Evolutionary conservation across 345 rosid genomes (phyloP), one percentile per base, ranked within the genome.

Genomic region (Citrus australasica): DNA sequence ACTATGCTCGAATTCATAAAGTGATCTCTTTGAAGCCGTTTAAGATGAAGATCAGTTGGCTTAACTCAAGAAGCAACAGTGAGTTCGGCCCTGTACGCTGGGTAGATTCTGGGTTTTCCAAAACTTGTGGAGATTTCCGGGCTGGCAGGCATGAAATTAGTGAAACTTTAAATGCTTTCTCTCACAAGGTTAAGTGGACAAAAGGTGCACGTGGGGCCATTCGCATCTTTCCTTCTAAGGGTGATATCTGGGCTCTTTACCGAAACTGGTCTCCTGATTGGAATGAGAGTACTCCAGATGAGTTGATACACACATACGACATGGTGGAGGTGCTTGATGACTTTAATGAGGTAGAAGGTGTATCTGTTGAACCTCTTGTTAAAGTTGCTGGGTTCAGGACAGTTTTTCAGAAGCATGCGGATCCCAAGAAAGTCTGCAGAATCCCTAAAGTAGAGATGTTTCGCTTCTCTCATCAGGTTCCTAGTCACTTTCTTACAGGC

Each of bases 391-490:
- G 97, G 37, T 94, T 92, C 79, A 90, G 82, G 82, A 76, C 90
- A 9, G 92, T 96, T 71, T 96, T 92, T 74, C 85, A 24, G 53
- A 87, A 83, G 86, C 86, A 86, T 53, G 48, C 46, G 27, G 91
- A 90, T 69, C 83, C 82, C 3, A 71, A 81, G 4, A 88, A 83
- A 79, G 85, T 79, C 80, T 82, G 69, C 75, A 85, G 70, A 82
- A 89, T 97, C 58, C 87, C 83, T 2, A 92, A 77, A 78, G 93
- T 83, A 76, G 98, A 94, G 79, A 96, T 94, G 93, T 89, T 90
- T 64, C 84, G 98, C 30, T 94, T 96, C 85, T 96, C 99, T n/a
- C 99, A 96, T 78, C 98, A 89, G 83, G 95, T 96, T 55, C 99
- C 99, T 2, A 81, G 87, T 81, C 85, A 81, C 78, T 61, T 92